Percentiles rank a stretch among this genome's conserved stretches.
phyloP scores from a whole-genome alignment of 441 rosid species.

The Melastoma candidum region DNA sequence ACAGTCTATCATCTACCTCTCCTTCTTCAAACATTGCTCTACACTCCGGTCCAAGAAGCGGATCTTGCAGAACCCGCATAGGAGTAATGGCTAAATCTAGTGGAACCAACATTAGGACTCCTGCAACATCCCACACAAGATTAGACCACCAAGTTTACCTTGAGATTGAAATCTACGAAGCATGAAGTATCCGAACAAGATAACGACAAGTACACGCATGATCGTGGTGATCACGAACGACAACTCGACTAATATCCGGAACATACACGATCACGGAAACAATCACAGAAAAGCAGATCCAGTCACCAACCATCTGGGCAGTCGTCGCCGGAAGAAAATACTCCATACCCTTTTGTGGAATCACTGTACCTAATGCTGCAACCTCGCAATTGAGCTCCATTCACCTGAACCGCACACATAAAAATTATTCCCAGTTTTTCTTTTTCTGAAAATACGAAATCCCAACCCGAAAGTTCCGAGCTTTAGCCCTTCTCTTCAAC shows the following conservation, averaged over 20 bases:
- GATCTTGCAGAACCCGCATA: slow-evolving; percentile 92
- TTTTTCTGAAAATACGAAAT: too few species aligned
- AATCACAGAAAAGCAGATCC: background rate
- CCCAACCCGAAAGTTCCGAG: too few species aligned
- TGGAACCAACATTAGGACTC: slow-evolving; percentile 67
- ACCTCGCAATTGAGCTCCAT: slow-evolving; percentile 61
- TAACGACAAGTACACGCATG: too few species aligned
- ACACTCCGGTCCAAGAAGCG: slow-evolving; percentile 77
- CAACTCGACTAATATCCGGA: background rate
- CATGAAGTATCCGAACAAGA: too few species aligned
- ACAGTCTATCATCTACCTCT: slow-evolving; percentile 80
- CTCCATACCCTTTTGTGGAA: slow-evolving; percentile 58
- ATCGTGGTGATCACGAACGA: too few species aligned
- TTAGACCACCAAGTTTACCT: background rate
- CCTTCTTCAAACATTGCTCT: slow-evolving; percentile 76
- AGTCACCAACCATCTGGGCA: slow-evolving; percentile 33
- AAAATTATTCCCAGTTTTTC: too few species aligned
- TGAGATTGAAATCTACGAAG: slow-evolving; percentile 1
- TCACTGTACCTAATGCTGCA: slow-evolving; percentile 54
- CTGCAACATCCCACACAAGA: slow-evolving; percentile 25
- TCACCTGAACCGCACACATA: slow-evolving; percentile 33
- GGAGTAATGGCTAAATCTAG: slow-evolving; percentile 85
- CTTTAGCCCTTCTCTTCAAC: too few species aligned
- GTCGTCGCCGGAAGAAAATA: slow-evolving; percentile 33
- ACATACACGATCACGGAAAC: background rate